phyloP scores from a whole-genome alignment of 2,329 filamentous ascomycete genomes.

The Penicillium glabrum region DNA sequence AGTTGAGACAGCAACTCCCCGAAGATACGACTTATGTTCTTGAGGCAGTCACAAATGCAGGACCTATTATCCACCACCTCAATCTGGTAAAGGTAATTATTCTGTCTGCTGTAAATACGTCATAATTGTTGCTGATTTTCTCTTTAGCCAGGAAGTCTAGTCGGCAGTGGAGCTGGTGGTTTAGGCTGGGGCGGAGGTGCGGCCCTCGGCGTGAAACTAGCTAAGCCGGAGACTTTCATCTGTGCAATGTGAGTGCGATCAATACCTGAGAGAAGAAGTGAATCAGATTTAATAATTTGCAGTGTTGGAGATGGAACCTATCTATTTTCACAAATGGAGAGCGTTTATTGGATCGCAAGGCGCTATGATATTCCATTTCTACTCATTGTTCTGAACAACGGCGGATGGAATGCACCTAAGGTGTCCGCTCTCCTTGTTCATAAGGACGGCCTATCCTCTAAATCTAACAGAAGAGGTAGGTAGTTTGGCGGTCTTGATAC shows the following conservation, averaged over 20 bases:
- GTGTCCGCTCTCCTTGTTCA: constrained; percentile 61
- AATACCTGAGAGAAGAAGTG: not conserved
- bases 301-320: constrained; percentile 64
- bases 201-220: constrained; percentile 72
- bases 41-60: constrained; percentile 73
- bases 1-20: constrained; percentile 57
- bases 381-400: constrained; percentile 66
- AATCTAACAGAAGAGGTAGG: constrained; percentile 46
- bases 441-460: constrained; percentile 58
- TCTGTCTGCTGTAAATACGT: fast-evolving
- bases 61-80: constrained; percentile 23
- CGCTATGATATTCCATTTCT: constrained; percentile 64
- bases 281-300: too few species aligned
- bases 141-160: constrained; percentile 14
- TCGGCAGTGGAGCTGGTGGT: constrained; percentile 64
- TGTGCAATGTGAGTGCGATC: constrained; percentile 48
- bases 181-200: constrained; percentile 77
- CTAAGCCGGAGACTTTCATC: constrained; percentile 55
- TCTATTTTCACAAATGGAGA: constrained; percentile 62
- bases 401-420: constrained; percentile 59
- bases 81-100: constrained; percentile 13
- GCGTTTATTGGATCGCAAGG: constrained; percentile 66
- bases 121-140: not conserved
- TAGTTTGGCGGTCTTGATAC: not conserved
- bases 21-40: constrained; percentile 68